Evolutionary conservation across 352 stramenopile species (phyloP).

Genomic region (Phytopythium ostracodes): DNA sequence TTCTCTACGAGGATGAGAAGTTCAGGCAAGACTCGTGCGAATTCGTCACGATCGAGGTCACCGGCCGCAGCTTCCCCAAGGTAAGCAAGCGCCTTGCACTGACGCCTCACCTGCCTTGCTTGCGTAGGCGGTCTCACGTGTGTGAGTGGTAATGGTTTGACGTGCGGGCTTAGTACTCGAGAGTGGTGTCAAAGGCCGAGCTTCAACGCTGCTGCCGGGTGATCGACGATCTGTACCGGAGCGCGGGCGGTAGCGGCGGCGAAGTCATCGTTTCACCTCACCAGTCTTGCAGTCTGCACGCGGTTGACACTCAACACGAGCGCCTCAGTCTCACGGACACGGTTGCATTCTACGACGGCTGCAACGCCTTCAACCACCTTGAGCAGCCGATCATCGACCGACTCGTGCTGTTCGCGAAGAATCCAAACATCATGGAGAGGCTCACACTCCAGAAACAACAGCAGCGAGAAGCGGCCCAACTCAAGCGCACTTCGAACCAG

Average conservation of each 20-base stretch:
- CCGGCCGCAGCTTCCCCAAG: conserved; percentile 57
- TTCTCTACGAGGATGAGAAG: conserved; percentile 69
- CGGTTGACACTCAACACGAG: conserved; percentile 30
- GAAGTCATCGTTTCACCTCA: conserved; percentile 25
- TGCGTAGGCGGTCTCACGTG: too few species aligned
- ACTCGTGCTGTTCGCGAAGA: conserved; percentile 60
- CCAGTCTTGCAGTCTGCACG: conserved; percentile 51
- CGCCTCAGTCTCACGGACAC: conserved; percentile 57
- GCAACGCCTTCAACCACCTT: conserved; percentile 61
- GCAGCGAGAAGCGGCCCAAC: conserved; percentile 39
- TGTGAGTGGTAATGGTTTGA: too few species aligned
- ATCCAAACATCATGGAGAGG: conserved; percentile 53
- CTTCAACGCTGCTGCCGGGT: conserved; percentile 41
- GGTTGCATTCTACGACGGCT: conserved; percentile 53
- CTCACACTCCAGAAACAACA: conserved; percentile 45
- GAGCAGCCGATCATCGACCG: conserved; percentile 67
- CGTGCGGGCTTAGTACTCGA: conserved; percentile 26
- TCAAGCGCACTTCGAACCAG: conserved; percentile 41
- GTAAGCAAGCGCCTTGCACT: neutral
- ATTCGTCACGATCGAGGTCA: conserved; percentile 48
- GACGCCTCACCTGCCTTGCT: too few species aligned
- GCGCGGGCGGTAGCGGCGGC: conserved; percentile 17
- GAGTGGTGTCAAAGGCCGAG: conserved; percentile 45
- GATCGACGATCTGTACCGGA: conserved; percentile 49
- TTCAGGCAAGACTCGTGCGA: conserved; percentile 33